Conservation (phyloP, 495 filamentous ascomycete genomes). For the Letharia columbiana region DNA sequence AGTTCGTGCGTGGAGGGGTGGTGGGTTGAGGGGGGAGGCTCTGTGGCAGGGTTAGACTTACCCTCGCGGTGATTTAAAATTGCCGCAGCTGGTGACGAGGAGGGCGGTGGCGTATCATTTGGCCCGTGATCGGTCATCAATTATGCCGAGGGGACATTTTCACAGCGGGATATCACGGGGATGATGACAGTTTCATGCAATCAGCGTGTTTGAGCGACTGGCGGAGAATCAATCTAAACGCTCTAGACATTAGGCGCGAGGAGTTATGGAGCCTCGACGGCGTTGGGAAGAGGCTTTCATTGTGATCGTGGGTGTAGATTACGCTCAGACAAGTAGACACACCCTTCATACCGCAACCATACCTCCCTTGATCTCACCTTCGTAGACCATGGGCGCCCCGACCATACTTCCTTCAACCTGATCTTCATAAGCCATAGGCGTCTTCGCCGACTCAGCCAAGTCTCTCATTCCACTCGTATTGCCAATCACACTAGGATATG, state of each 20-base stretch:
- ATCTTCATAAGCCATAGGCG: not conserved
- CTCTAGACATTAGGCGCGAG: not conserved
- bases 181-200: not conserved
- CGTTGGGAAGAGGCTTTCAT: not conserved
- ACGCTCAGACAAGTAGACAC: not conserved
- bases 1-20: not conserved
- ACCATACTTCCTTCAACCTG: not conserved
- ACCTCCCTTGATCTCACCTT: not conserved
- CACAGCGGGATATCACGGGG: not conserved
- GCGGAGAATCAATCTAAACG: not conserved
- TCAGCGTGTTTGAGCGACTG: not conserved
- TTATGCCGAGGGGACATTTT: not conserved
- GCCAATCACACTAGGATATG: not conserved
- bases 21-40: too few species aligned
- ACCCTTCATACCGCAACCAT: not conserved
- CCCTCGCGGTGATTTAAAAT: not conserved
- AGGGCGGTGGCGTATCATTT: not conserved
- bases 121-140: not conserved
- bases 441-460: not conserved
- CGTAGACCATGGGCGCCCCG: not conserved
- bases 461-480: slow-evolving; percentile 1
- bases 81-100: not conserved
- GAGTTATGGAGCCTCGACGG: not conserved
- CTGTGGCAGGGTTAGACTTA: not conserved
- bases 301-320: not conserved